Base-by-base conservation (phyloP, 2,329 filamentous ascomycete genomes). In the Cercospora zeae-maydis region DNA sequence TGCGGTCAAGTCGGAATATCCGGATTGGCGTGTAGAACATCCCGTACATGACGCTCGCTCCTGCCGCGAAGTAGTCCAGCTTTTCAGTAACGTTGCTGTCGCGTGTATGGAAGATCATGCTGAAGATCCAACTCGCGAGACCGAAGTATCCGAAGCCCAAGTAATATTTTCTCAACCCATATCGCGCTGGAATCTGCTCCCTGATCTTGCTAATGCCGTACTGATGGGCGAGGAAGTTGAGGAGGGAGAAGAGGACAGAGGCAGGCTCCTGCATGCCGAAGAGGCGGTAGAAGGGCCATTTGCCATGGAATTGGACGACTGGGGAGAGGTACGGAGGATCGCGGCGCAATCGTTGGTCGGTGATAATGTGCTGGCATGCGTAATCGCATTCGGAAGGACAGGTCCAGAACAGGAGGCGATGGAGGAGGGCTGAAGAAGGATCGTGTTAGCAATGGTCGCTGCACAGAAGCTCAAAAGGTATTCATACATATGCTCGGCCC, bases 321-420 rank as follows among this genome's bases (percentile, higher is more conserved):
- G 87, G 84, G 31, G 86, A 77, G 66, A 85, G 79, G 80, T 87
- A 87, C 0, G 85, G 85, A 34, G 85, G 84, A 64, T 86, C 84
- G 66, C 84, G 81, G 27, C 84, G 80, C 68, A 92, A 78, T 67
- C 93, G 91, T 63, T 80, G 79, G 70, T 85, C 78, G 61, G 95
- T 98, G 64, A 96, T 83, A 75, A 96, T 89, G 82, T 96, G 93
- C 77, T 99, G 95, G 82, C 95, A 99, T 65, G 91, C 89, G 81
- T 99, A 96, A 82, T 99, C 93, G 86, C 95, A 99, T 84, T 99
- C 93, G 74, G 90, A 83, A 65, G 90, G 86, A 80, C 95, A 99
- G 75, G 87, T 87, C 95, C 95, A 99, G 76, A 97, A 80, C 73
- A 98, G 87, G 70, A 98, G 83, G 66, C 91, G 91, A 75, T 89